Base-by-base conservation (phyloP, 257 asterid genomes). In the Catharanthus roseus region DNA sequence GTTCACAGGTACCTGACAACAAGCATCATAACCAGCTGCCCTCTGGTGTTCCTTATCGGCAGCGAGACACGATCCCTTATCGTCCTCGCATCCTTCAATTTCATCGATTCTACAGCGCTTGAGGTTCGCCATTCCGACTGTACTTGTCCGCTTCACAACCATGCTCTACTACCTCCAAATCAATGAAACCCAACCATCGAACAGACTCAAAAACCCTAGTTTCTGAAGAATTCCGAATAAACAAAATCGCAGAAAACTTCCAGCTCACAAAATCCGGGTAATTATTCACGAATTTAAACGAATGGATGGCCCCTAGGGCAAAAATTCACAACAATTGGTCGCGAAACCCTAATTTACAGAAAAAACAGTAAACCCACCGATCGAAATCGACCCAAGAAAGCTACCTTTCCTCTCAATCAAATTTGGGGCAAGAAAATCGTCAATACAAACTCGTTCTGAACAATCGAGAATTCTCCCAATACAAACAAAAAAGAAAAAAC, bases 101-200 rank as follows among this genome's bases (percentile, higher is more conserved):
- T 67, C 85, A 39, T 80, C 89, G 42, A 71, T 73, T 60, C 84
- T 78, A 70, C 91, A 84, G 26, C 95, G 90, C 77, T 92, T 92
- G 23, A 88, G 78, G 72, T 87, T 88, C 73, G 96, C 93, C 96
- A 86, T 92, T 78, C 77, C 84, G 42, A 70, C 26, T 74, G 73
- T 67, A 69, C 38, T 54, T 57, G 74, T 74, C 69, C 50, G 72
- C 50, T 77, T 76, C 78, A 72, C 75, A 72, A 79, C 80, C 92
- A 87, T 84, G 38, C 68, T 67, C 49, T 34, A 31, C 28, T 72
- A 62, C 76, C 19, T 23, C 75, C 65, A 54, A 39, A 0, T 49
- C 64, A 66, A 58, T 65, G 33, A 47, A 42, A 66, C 66, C 64
- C 78, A 58, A 73, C 56, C 54, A 33, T 75, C 24, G 19, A 49